A percentile compares a stretch with the other conserved stretches of the same genome.
Evolutionary conservation across 495 filamentous ascomycete genomes (phyloP).

Genomic region (Chaetomium fimeti): DNA sequence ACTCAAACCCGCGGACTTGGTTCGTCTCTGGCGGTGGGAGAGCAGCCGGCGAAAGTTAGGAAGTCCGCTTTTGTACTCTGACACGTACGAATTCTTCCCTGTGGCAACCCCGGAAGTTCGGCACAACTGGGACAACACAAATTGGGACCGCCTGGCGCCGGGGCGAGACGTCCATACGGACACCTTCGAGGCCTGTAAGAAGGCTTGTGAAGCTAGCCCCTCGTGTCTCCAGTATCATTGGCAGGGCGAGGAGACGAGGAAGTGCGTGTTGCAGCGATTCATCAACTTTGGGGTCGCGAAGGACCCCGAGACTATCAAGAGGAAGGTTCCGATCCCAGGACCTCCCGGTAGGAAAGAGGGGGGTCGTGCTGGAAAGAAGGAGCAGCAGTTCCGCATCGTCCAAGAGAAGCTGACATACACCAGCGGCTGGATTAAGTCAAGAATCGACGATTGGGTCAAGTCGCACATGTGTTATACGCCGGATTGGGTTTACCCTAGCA

Average conservation of each 20-base stretch:
- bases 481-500: slow-evolving; percentile 24
- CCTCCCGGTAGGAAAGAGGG: neutral
- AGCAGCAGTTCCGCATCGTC: slow-evolving; percentile 6
- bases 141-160: slow-evolving; percentile 18
- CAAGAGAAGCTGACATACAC: slow-evolving; percentile 14
- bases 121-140: slow-evolving; percentile 25
- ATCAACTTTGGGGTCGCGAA: slow-evolving; percentile 7
- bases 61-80: slow-evolving; percentile 21
- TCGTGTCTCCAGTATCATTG: slow-evolving; percentile 22
- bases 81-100: slow-evolving; percentile 18
- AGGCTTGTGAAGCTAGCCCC: slow-evolving; percentile 18
- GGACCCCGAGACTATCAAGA: neutral
- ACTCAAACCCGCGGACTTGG: slow-evolving; percentile 38
- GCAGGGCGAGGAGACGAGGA: slow-evolving; percentile 14
- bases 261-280: slow-evolving; percentile 23
- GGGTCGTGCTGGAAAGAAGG: neutral
- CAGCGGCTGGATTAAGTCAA: slow-evolving; percentile 20
- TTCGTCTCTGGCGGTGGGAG: slow-evolving; percentile 26
- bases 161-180: slow-evolving; percentile 2
- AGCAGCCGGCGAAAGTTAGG: slow-evolving; percentile 16
- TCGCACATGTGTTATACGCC: slow-evolving; percentile 5
- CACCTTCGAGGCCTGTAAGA: slow-evolving; percentile 9
- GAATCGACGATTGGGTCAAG: slow-evolving; percentile 18
- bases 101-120: neutral
- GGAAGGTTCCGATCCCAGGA: neutral